phyloP scores from a whole-genome alignment of 257 asterid genomes.

The Salvia hispanica region DNA sequence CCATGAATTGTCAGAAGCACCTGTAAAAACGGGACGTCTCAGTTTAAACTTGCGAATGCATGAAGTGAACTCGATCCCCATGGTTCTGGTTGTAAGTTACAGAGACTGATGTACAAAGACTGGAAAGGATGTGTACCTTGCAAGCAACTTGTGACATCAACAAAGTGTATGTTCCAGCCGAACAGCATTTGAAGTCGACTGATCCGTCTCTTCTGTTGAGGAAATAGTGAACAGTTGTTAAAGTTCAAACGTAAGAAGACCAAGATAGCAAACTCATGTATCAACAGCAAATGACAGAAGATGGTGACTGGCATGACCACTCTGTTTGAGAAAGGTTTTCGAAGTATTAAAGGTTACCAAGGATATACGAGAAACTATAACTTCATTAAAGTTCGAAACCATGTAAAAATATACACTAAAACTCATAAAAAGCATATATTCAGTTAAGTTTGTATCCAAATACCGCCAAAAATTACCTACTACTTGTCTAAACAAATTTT shows the following conservation, averaged over 20 bases:
- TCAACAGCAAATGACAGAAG: background rate
- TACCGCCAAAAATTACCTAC: too few species aligned
- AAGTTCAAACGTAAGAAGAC: background rate
- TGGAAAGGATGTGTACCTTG: conserved; percentile 41
- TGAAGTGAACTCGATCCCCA: background rate
- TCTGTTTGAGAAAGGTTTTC: too few species aligned
- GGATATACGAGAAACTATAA: too few species aligned
- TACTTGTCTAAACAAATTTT: background rate
- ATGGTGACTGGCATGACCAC: background rate
- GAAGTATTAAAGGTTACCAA: too few species aligned
- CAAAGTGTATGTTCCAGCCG: conserved; percentile 74
- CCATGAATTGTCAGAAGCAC: conserved; percentile 59
- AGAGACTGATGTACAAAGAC: conserved; percentile 15
- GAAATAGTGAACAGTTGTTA: background rate
- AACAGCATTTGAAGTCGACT: conserved; percentile 66
- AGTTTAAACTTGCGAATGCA: conserved; percentile 4
- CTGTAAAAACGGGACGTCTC: conserved; percentile 33
- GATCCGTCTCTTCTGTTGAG: conserved; percentile 71
- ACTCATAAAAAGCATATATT: too few species aligned
- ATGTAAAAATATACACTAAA: too few species aligned
- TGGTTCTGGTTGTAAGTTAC: background rate
- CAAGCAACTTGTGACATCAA: conserved; percentile 70
- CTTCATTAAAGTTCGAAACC: too few species aligned
- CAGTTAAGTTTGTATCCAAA: too few species aligned
- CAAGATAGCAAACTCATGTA: background rate